Evolutionary conservation across 1,284 basidiomycete species (phyloP).

Genomic region (Coniophora puteana): DNA sequence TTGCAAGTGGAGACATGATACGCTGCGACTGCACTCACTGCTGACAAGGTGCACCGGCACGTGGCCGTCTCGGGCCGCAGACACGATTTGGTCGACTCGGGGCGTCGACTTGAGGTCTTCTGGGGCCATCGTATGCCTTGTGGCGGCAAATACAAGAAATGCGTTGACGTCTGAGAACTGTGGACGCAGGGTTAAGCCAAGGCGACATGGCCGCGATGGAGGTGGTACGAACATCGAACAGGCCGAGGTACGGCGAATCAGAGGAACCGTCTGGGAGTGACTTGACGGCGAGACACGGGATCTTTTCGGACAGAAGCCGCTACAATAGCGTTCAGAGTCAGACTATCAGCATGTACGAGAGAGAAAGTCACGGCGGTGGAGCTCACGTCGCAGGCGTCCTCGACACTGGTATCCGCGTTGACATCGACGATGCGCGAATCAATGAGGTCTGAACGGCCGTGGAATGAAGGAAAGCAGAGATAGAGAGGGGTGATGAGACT

Average conservation of each 20-base stretch:
- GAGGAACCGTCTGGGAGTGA: constrained; percentile 26
- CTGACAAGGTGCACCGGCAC: constrained; percentile 73
- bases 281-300: constrained; percentile 61
- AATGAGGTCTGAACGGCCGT: constrained; percentile 49
- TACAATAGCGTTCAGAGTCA: constrained; percentile 21
- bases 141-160: constrained; percentile 75
- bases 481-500: constrained; percentile 3
- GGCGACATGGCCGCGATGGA: constrained; percentile 2
- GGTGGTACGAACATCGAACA: constrained; percentile 64
- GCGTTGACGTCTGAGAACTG: constrained; percentile 82
- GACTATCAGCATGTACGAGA: constrained; percentile 9
- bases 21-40: constrained; percentile 44
- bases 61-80: constrained; percentile 65
- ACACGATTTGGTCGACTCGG: constrained; percentile 61
- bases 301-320: constrained; percentile 60
- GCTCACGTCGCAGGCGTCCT: constrained; percentile 75
- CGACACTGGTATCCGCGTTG: constrained; percentile 64
- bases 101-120: constrained; percentile 57
- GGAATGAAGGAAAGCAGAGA: constrained; percentile 1
- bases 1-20: constrained; percentile 1
- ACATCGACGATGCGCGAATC: constrained; percentile 61
- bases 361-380: neutral
- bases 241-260: constrained; percentile 44
- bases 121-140: constrained; percentile 58
- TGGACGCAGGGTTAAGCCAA: constrained; percentile 7